Conservation (phyloP, 345 rosid species). For the Populus davidiana region DNA sequence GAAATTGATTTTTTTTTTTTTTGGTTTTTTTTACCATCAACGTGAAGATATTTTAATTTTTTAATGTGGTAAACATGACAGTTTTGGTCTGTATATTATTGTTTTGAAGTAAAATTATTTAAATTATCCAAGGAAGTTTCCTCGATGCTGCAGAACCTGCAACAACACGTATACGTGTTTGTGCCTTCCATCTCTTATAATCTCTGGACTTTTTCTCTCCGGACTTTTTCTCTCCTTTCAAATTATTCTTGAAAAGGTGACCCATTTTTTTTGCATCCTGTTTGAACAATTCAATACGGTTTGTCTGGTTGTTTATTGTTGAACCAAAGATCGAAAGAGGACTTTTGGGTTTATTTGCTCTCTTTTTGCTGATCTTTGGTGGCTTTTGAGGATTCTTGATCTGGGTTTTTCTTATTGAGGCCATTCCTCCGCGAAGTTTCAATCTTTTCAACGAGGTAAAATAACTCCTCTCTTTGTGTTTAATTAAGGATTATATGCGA, state of each 20-base stretch:
- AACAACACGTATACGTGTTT: not conserved
- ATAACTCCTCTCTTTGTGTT: not conserved
- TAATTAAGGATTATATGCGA: not conserved
- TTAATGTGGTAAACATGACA: no score
- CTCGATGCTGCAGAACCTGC: conserved; percentile 12
- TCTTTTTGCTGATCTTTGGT: not conserved
- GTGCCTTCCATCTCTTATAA: conserved; percentile 1
- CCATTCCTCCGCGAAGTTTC: not conserved
- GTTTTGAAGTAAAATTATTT: not conserved
- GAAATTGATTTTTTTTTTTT: not conserved
- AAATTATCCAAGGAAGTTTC: conserved; percentile 15
- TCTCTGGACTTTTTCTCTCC: conserved; percentile 1
- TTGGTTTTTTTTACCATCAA: not conserved
- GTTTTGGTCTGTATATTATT: not conserved
- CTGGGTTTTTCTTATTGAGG: conserved; percentile 9
- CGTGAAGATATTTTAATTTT: not conserved
- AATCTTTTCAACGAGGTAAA: conserved; percentile 16
- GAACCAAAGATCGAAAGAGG: not conserved
- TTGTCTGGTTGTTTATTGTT: conserved; percentile 4
- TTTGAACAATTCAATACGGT: conserved; percentile 7
- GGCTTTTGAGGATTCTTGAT: conserved; percentile 12
- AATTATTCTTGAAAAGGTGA: not conserved
- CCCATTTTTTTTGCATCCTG: not conserved
- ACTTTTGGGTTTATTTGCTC: not conserved
- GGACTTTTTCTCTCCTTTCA: not conserved